A percentile compares a stretch with the other conserved stretches of the same genome.
These are phyloP conservation scores for Lasiosphaeris hirsuta DNA, from an alignment of 495 filamentous ascomycete genomes.

Conservation along the genomic window DNA sequence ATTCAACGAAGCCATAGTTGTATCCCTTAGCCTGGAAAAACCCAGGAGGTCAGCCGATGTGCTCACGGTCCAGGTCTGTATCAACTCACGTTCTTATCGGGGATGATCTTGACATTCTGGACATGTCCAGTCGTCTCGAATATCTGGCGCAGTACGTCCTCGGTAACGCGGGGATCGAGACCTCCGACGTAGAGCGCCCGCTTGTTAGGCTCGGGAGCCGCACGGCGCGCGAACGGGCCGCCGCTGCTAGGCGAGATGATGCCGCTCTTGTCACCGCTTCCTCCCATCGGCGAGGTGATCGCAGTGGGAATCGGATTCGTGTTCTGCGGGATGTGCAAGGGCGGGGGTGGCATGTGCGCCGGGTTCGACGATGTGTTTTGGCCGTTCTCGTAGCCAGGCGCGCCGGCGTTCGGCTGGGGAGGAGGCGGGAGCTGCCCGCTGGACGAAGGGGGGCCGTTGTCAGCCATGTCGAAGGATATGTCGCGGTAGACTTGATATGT, in stretches of 20 bases:
- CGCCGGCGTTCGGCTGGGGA: conserved; percentile 63
- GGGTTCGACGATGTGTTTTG: conserved; percentile 66
- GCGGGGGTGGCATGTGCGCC: conserved; percentile 89
- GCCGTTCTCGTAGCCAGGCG: conserved; percentile 66
- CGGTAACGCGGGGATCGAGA: conserved; percentile 90
- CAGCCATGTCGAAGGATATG: conserved; percentile 56
- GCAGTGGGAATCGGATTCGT: conserved; percentile 94
- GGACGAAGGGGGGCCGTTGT: conserved; percentile 55
- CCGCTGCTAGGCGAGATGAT: conserved; percentile 81
- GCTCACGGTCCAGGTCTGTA: not conserved
- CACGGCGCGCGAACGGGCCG: conserved; percentile 81
- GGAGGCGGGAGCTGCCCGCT: conserved; percentile 61
- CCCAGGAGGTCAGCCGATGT: not conserved
- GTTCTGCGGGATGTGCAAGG: conserved; percentile 93
- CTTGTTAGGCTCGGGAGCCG: conserved; percentile 98
- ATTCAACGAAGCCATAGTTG: conserved; percentile 99
- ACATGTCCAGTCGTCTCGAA: conserved; percentile 99
- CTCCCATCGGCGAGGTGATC: conserved; percentile 81
- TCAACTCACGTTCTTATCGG: conserved; percentile 88
- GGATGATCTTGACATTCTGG: conserved; percentile 98
- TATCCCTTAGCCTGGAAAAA: conserved; percentile 75
- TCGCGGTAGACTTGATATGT: conserved; percentile 3
- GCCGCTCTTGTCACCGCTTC: conserved; percentile 52
- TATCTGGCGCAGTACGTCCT: conserved; percentile 95
- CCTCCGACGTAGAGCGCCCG: conserved; percentile 95